Evolutionary conservation across 2,329 filamentous ascomycete genomes (phyloP).

Genomic region (Pyrenochaeta sp.): DNA sequence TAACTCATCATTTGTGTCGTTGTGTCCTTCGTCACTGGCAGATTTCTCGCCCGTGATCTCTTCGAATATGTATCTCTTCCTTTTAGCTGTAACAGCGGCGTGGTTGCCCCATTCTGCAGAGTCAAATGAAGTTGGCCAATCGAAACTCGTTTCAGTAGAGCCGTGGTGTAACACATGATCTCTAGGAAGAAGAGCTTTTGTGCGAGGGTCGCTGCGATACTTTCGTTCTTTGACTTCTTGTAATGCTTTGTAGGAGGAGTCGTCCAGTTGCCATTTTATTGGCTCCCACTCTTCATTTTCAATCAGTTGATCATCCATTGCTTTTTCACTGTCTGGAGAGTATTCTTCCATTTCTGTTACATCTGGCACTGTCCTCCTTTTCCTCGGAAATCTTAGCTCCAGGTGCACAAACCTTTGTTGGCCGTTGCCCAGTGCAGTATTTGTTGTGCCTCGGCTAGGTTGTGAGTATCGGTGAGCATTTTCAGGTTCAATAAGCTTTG

Average conservation of each 20-base stretch:
- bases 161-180: not conserved
- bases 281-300: too few species aligned
- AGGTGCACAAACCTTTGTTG: not conserved
- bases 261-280: too few species aligned
- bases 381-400: not conserved
- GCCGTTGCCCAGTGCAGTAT: too few species aligned
- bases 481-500: not conserved
- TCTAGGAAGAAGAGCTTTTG: too few species aligned
- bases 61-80: not conserved
- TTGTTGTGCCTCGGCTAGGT: not conserved
- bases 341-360: too few species aligned
- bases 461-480: slow-evolving; percentile 2
- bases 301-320: too few species aligned
- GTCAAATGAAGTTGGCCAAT: slow-evolving; percentile 6
- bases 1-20: too few species aligned
- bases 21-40: too few species aligned
- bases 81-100: not conserved
- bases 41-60: too few species aligned
- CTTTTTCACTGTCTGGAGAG: too few species aligned
- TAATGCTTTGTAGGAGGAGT: too few species aligned
- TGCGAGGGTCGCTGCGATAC: not conserved
- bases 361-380: not conserved
- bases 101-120: not conserved
- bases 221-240: too few species aligned
- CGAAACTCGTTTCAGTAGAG: not conserved